Evolutionary conservation across 768 basidiomycete genomes (phyloP).

Genomic region (Mycena haematopus): DNA sequence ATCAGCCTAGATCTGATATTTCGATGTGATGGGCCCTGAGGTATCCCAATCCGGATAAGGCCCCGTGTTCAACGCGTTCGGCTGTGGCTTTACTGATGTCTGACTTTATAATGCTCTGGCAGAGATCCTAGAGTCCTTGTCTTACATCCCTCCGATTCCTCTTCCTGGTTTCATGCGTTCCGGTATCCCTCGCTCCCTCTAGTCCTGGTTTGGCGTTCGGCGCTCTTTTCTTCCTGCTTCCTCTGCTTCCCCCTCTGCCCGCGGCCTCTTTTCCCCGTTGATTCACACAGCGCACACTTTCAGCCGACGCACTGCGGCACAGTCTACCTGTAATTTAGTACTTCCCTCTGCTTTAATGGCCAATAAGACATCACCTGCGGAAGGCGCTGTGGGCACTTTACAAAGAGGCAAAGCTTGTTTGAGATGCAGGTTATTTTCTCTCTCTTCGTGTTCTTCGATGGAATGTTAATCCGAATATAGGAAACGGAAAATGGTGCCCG

Average conservation of each 20-base stretch:
- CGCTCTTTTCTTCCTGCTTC: constrained; percentile 34
- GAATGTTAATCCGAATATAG: constrained; percentile 41
- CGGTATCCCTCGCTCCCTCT: constrained; percentile 33
- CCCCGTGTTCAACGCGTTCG: constrained; percentile 26
- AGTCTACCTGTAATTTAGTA: constrained; percentile 40
- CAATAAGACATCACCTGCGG: constrained; percentile 50
- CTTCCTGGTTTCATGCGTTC: constrained; percentile 32
- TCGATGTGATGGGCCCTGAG: constrained; percentile 26
- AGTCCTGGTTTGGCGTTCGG: constrained; percentile 33
- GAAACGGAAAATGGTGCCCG: constrained; percentile 72
- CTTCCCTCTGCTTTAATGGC: constrained; percentile 50
- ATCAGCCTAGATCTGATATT: constrained; percentile 11
- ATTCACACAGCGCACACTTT: constrained; percentile 35
- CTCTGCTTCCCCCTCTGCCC: constrained; percentile 30
- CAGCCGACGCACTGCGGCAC: constrained; percentile 24
- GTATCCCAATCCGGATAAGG: constrained; percentile 8
- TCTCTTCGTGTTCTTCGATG: constrained; percentile 17
- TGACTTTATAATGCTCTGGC: constrained; percentile 24
- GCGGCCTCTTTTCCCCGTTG: constrained; percentile 40
- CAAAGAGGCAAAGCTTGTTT: constrained; percentile 77
- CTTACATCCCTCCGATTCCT: constrained; percentile 25
- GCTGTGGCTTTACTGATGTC: constrained; percentile 20
- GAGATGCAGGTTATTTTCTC: constrained; percentile 64
- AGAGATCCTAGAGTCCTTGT: constrained; percentile 17
- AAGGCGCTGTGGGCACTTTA: constrained; percentile 49